Percentiles rank a stretch among this genome's conserved stretches.
These are phyloP conservation scores for Acer yangbiense DNA, from an alignment of 345 rosid genomes.

Conservation along the genomic window DNA sequence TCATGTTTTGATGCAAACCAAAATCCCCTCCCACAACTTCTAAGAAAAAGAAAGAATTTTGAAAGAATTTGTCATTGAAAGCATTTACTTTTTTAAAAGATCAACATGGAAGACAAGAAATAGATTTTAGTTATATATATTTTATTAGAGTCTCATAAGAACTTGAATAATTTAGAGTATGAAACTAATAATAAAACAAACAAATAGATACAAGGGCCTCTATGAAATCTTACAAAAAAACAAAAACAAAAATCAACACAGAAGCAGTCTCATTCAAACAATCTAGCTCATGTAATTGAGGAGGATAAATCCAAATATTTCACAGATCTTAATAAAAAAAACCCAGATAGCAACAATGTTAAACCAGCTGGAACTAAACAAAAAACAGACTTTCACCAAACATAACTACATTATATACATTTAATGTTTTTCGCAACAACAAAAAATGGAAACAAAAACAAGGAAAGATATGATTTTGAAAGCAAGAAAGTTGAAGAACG, in stretches of 20 bases:
- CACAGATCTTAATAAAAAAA: constrained; percentile 16
- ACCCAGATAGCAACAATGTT: background rate
- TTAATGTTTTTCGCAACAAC: background rate
- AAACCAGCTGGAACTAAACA: background rate
- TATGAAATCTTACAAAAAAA: constrained; percentile 1
- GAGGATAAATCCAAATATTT: background rate
- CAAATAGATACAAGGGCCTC: background rate
- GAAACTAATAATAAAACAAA: background rate
- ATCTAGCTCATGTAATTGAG: background rate
- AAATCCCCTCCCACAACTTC: background rate
- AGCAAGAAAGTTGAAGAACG: constrained; percentile 12
- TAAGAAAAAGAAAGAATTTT: too few relatives aligned
- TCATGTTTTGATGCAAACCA: background rate
- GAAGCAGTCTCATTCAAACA: background rate
- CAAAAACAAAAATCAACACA: constrained; percentile 7
- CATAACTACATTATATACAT: background rate
- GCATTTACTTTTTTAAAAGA: background rate
- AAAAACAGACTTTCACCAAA: constrained; percentile 1
- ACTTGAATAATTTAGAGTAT: background rate
- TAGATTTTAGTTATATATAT: background rate
- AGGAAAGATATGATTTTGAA: background rate
- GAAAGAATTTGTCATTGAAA: too few relatives aligned
- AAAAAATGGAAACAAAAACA: background rate
- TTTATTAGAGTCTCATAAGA: too few relatives aligned
- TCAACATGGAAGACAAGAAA: constrained; percentile 3